Evolutionary conservation across 768 basidiomycete species (phyloP), one percentile per base, ranked within the genome.

Genomic region (Glaciozyma martinii): DNA sequence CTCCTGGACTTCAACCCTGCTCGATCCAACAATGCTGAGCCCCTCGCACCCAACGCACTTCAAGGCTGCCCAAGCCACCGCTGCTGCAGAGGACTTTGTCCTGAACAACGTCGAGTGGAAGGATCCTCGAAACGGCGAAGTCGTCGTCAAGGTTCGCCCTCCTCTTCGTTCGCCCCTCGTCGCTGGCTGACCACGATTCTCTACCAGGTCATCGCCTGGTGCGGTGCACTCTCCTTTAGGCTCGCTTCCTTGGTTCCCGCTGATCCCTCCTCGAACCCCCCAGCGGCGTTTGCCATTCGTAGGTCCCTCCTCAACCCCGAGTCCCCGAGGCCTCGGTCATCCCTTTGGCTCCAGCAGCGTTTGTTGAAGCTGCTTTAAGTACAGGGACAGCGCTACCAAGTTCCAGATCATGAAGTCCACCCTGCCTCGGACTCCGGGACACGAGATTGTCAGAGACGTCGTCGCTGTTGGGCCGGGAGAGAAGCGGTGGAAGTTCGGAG

Each of bases 401-500:
- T 49, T 55, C 2, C 61, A 63, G 50, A 33, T 27, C 37, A 61
- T 66, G 33, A 64, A 61, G 1, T 47, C 59, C 15, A 59, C 50
- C 5, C 59, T 66, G 10, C 68, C 68, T 1, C 61, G 62, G 2
- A 13, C 43, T 23, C 50, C 57, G n/a, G 66, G 66, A 18, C 71
- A 73, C 61, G 71, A 72, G 64, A 65, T 70, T 19, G 42, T 68
- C 33, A 72, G 74, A 5, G 57, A 60, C 4, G 68, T 75, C 46
- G 68, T 70, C 29, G 71, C 68, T 8, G 61, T 72, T 0, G 64
- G 65, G 2, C 1, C 6, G 4, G 49, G 40, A 18, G 74, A 72
- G 46, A 64, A 65, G 50, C 44, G 62, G 18, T 74, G 63, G 63
- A 73, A 74, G 60, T 68, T 71, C 27, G 72, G 72, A 7, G 66